These are phyloP conservation scores for Aspergillus tubingensis DNA, from an alignment of 2,329 filamentous ascomycete genomes.

Conservation along the genomic window DNA sequence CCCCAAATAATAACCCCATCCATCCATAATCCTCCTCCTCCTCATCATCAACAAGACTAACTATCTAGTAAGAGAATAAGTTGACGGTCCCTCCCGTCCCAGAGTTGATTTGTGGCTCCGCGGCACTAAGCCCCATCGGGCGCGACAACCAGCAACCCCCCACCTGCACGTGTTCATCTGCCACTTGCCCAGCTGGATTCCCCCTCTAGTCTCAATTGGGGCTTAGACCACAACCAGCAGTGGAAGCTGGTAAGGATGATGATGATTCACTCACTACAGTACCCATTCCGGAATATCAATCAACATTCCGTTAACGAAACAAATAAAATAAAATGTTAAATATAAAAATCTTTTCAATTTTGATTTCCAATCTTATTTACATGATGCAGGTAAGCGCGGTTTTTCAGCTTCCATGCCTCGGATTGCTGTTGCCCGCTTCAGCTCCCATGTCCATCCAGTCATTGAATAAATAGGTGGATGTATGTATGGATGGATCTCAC, in stretches of 20 bases:
- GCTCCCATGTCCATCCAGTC: not conserved
- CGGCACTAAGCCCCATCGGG: not conserved
- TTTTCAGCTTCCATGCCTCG: not conserved
- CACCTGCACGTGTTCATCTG: conserved; percentile 16
- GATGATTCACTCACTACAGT: too few relatives aligned
- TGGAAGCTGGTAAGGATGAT: not conserved
- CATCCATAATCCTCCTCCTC: too few relatives aligned
- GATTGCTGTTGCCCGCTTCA: not conserved
- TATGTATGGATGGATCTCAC: not conserved
- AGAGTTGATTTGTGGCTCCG: not conserved
- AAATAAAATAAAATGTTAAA: too few relatives aligned
- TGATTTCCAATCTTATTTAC: too few relatives aligned
- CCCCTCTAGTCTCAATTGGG: not conserved
- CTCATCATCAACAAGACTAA: not conserved
- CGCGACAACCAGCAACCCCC: not conserved
- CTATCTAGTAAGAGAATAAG: not conserved
- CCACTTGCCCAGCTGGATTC: conserved; percentile 3
- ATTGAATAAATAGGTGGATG: too few relatives aligned
- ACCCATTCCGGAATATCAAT: too few relatives aligned
- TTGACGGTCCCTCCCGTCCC: not conserved
- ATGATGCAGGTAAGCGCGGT: too few relatives aligned
- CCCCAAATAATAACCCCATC: too few relatives aligned
- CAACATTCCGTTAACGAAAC: too few relatives aligned
- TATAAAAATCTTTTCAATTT: too few relatives aligned
- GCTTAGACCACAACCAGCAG: not conserved